Evolutionary conservation across 352 stramenopile species (phyloP).

Genomic region (Phytophthora sansomeana): DNA sequence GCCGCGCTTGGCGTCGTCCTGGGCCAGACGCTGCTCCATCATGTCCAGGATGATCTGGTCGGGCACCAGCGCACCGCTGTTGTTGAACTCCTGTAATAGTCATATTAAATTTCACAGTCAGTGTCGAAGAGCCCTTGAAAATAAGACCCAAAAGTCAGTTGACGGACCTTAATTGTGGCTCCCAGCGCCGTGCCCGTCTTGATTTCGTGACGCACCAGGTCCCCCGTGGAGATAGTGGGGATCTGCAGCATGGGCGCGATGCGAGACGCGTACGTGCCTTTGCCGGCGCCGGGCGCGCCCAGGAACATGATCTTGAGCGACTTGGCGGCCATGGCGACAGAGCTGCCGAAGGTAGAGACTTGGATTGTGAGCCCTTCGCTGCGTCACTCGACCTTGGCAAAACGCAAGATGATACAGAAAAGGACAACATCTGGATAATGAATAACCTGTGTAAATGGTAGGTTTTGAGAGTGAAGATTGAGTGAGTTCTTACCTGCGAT

Average conservation of each 20-base stretch:
- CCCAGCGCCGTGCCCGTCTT: conserved; percentile 80
- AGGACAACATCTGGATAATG: neutral
- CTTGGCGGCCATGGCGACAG: conserved; percentile 33
- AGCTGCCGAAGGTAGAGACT: neutral
- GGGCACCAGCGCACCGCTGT: conserved; percentile 83
- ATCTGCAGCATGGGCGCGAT: conserved; percentile 89
- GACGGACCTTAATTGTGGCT: conserved; percentile 74
- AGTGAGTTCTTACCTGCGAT: too few relatives aligned
- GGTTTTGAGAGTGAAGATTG: too few relatives aligned
- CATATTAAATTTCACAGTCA: neutral
- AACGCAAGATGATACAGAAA: conserved; percentile 10
- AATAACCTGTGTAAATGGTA: neutral
- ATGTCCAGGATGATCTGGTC: conserved; percentile 92
- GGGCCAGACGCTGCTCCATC: conserved; percentile 78
- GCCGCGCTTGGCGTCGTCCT: conserved; percentile 73
- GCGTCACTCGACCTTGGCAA: neutral
- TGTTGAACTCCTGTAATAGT: conserved; percentile 72
- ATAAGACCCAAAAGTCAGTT: neutral
- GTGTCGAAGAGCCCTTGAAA: neutral
- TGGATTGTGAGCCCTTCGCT: conserved; percentile 17
- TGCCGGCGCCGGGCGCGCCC: conserved; percentile 88
- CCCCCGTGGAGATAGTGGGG: conserved; percentile 90
- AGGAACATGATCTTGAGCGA: conserved; percentile 92
- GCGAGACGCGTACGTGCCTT: conserved; percentile 91
- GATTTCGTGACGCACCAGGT: conserved; percentile 91